phyloP scores from a whole-genome alignment of 257 asterid species.

The Solanum lignicaule region DNA sequence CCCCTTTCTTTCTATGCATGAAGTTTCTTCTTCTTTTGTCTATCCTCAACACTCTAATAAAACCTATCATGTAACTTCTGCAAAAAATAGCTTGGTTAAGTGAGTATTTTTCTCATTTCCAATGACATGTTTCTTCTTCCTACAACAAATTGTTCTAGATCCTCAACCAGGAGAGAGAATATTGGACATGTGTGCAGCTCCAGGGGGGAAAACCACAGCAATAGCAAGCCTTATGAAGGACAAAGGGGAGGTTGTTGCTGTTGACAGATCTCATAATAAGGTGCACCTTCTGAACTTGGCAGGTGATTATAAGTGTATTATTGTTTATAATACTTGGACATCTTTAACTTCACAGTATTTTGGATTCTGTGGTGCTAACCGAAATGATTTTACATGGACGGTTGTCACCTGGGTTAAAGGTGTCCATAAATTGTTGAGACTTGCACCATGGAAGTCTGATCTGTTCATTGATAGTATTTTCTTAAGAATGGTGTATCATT shows the following conservation, averaged over 20 bases:
- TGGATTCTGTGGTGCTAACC: not conserved
- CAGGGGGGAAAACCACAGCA: slow-evolving; percentile 97
- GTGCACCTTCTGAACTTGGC: slow-evolving; percentile 65
- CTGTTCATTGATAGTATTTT: not conserved
- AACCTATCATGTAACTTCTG: not conserved
- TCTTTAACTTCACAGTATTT: not conserved
- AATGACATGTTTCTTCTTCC: not conserved
- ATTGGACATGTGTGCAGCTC: slow-evolving; percentile 99
- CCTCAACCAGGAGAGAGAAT: slow-evolving; percentile 90
- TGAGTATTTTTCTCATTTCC: not conserved
- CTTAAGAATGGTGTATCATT: not conserved
- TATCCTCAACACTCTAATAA: not conserved
- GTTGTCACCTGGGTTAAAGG: not conserved
- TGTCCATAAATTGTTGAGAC: not conserved
- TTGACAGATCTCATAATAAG: slow-evolving; percentile 98
- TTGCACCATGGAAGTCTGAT: not conserved
- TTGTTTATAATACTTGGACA: not conserved
- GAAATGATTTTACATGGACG: not conserved
- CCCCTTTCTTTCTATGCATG: not conserved
- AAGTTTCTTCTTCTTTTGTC: not conserved
- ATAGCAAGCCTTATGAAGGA: slow-evolving; percentile 95
- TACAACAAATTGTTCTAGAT: slow-evolving; percentile 31
- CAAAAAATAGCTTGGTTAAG: not conserved
- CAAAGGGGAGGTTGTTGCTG: slow-evolving; percentile 82
- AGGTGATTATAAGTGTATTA: slow-evolving; percentile 21